phyloP scores from a whole-genome alignment of 345 rosid species.

The Eucalyptus melliodora region DNA sequence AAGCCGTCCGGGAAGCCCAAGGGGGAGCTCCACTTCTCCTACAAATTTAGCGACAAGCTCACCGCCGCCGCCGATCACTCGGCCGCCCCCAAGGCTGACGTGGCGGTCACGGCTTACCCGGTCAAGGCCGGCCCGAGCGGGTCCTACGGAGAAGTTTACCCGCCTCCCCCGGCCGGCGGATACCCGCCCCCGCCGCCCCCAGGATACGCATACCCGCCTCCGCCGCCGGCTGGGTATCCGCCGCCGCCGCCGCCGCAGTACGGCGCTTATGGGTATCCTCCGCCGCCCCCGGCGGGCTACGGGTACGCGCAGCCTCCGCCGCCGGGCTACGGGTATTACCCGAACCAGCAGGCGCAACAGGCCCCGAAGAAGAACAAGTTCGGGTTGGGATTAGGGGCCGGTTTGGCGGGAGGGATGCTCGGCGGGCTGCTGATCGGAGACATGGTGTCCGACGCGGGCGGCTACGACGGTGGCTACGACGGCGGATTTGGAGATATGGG shows the following conservation, averaged over 20 bases:
- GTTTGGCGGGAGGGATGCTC: constrained; percentile 59
- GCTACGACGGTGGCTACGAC: constrained; percentile 16
- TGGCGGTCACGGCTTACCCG: constrained; percentile 7
- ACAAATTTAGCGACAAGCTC: constrained; percentile 26
- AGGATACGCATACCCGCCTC: constrained; percentile 15
- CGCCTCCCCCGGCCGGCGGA: constrained; percentile 2
- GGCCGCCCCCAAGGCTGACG: background rate
- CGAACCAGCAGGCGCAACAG: constrained; percentile 19
- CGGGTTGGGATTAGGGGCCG: constrained; percentile 61
- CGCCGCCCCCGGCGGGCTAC: background rate
- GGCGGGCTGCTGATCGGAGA: constrained; percentile 75
- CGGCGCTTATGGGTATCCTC: constrained; percentile 20
- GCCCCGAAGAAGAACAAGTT: constrained; percentile 39
- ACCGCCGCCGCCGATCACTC: background rate
- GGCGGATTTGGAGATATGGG: constrained; percentile 21
- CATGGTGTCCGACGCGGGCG: constrained; percentile 38
- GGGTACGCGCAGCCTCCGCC: constrained; percentile 24
- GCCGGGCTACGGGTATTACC: constrained; percentile 17
- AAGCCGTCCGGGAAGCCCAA: constrained; percentile 57
- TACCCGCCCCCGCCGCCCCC: constrained; percentile 1
- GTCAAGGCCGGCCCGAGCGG: constrained; percentile 1
- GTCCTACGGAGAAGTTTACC: background rate
- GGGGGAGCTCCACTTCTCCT: constrained; percentile 55
- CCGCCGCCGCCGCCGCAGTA: background rate
- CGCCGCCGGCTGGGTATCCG: constrained; percentile 7